Conservation (phyloP, 2,329 filamentous ascomycete genomes). For the Ophiocordyceps camponoti-saundersi region DNA sequence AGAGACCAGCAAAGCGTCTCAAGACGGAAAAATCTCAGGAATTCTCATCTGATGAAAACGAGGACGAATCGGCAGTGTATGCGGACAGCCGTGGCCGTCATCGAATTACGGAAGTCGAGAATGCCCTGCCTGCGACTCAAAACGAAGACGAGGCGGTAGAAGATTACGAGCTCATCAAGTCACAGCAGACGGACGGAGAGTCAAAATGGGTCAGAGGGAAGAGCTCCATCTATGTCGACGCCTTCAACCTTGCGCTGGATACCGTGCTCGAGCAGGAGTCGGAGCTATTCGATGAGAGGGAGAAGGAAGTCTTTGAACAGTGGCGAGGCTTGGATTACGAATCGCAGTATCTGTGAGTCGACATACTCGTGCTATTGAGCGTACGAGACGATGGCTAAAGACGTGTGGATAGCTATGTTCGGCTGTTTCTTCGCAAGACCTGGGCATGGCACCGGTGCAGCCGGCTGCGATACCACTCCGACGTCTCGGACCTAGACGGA, state of each 20-base stretch:
- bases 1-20: conserved; percentile 13
- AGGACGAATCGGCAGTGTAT: not conserved
- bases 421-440: conserved; percentile 82
- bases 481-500: conserved; percentile 56
- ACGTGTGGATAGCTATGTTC: conserved; percentile 52
- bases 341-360: conserved; percentile 67
- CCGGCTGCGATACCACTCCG: conserved; percentile 62
- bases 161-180: conserved; percentile 57
- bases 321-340: conserved; percentile 69
- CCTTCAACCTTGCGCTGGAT: conserved; percentile 82
- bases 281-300: conserved; percentile 70
- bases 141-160: conserved; percentile 57
- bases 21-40: conserved; percentile 11
- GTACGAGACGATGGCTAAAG: not conserved
- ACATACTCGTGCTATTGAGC: not conserved
- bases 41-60: conserved; percentile 6
- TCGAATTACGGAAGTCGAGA: conserved; percentile 17
- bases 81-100: conserved; percentile 2
- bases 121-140: conserved; percentile 49
- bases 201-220: conserved; percentile 50
- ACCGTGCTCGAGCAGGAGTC: conserved; percentile 80
- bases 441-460: conserved; percentile 77
- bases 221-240: conserved; percentile 91
- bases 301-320: conserved; percentile 56
- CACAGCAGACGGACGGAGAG: conserved; percentile 27